Evolutionary conservation across 2,329 filamentous ascomycete species (phyloP).

Genomic region (Xylaria sp.): DNA sequence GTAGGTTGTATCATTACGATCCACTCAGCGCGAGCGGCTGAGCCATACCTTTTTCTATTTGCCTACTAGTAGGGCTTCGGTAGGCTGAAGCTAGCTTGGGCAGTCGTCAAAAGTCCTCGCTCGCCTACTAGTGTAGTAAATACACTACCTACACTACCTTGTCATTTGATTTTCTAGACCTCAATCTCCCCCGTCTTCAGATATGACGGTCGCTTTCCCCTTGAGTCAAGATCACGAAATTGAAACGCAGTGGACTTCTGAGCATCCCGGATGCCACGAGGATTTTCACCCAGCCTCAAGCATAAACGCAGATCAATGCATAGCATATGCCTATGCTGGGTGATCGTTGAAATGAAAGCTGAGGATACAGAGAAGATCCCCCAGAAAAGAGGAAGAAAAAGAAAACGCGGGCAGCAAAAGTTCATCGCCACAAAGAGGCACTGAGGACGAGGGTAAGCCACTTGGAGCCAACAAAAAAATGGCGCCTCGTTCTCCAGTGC

Average conservation of each 20-base stretch:
- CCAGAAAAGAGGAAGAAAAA: not conserved
- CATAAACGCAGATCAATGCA: constrained; percentile 1
- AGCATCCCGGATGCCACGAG: constrained; percentile 1
- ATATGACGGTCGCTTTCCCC: not conserved
- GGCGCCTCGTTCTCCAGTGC: not conserved
- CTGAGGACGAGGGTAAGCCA: no score
- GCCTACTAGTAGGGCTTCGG: not conserved
- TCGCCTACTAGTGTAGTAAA: not conserved
- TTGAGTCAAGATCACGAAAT: not conserved
- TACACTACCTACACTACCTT: not conserved
- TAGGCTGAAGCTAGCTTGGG: not conserved
- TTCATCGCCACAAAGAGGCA: not conserved
- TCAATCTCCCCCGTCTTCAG: not conserved
- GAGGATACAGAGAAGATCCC: not conserved
- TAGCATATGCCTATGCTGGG: not conserved
- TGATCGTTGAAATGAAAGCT: not conserved
- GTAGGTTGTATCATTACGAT: not conserved
- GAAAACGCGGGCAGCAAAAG: constrained; percentile 13
- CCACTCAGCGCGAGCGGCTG: constrained; percentile 3
- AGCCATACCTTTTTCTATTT: not conserved
- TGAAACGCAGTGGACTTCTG: constrained; percentile 2
- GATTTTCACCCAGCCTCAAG: not conserved
- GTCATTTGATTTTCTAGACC: not conserved
- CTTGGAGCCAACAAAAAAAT: not conserved
- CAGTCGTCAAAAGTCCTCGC: not conserved